Conservation (phyloP, 768 basidiomycete genomes). For the Termitomyces eurrhizus region DNA sequence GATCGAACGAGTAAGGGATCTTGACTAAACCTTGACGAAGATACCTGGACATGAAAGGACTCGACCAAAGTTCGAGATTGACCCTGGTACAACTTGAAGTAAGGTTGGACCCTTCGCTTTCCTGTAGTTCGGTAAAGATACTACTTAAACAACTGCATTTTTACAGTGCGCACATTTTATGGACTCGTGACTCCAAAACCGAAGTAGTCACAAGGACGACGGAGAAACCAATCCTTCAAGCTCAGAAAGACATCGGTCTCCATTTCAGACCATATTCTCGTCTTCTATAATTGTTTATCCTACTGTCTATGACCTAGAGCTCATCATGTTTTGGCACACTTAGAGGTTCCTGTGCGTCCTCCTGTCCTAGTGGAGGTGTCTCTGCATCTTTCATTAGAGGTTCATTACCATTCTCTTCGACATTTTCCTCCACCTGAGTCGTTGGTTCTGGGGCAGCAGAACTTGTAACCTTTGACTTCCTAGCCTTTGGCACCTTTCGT, state of each 20-base stretch:
- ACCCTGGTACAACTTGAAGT: not conserved
- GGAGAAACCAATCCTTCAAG: not conserved
- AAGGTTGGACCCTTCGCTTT: not conserved
- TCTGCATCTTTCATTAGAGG: slow-evolving; percentile 12
- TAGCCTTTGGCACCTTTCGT: slow-evolving; percentile 64
- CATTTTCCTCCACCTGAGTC: slow-evolving; percentile 11
- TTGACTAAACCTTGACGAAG: no score
- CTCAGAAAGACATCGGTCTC: not conserved
- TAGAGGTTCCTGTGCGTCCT: slow-evolving; percentile 14
- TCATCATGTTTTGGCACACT: slow-evolving; percentile 13
- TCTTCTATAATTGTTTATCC: not conserved
- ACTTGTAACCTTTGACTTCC: slow-evolving; percentile 43
- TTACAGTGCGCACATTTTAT: not conserved
- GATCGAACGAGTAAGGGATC: no score
- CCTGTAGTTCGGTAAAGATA: not conserved
- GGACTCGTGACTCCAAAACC: no score
- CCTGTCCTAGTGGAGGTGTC: slow-evolving; percentile 9
- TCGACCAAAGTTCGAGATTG: not conserved
- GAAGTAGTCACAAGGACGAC: no score
- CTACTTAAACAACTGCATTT: not conserved
- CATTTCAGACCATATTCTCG: not conserved
- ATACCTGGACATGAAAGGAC: not conserved
- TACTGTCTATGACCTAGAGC: slow-evolving; percentile 8
- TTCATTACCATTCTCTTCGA: slow-evolving; percentile 3
- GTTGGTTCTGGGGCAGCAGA: slow-evolving; percentile 21